phyloP scores from a whole-genome alignment of 306 rosid genomes.

The Glycyrrhiza uralensis region DNA sequence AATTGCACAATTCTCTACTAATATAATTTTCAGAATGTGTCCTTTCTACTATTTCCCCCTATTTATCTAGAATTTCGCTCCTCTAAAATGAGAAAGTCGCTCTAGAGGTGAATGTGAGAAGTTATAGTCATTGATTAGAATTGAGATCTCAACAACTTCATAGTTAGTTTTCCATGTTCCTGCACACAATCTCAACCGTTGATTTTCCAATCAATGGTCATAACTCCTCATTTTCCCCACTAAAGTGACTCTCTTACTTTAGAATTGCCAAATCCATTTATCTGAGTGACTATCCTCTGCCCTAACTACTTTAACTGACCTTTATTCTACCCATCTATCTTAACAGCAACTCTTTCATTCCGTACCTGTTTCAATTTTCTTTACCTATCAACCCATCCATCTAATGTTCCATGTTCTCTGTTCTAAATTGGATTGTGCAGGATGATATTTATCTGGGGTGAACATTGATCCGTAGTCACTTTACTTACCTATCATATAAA shows the following conservation, averaged over 20 bases:
- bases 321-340: neutral
- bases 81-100: neutral
- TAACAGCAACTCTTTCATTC: neutral
- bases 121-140: neutral
- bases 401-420: slow-evolving; percentile 6
- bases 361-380: slow-evolving; percentile 10
- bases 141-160: neutral
- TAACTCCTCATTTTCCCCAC: too few relatives aligned
- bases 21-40: neutral
- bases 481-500: neutral
- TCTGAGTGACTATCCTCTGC: neutral
- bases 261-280: too few relatives aligned
- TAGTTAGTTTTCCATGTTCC: neutral
- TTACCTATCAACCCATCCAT: neutral
- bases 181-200: neutral
- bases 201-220: too few relatives aligned
- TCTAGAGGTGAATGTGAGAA: neutral
- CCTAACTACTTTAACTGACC: neutral
- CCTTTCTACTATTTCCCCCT: neutral
- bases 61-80: neutral
- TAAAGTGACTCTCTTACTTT: too few relatives aligned
- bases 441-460: slow-evolving; percentile 7
- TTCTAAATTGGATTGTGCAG: neutral
- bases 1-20: neutral
- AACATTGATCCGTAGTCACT: slow-evolving; percentile 10